These are phyloP conservation scores for Dorcoceras hygrometricum DNA, from an alignment of 257 asterid species.

Conservation along the genomic window DNA sequence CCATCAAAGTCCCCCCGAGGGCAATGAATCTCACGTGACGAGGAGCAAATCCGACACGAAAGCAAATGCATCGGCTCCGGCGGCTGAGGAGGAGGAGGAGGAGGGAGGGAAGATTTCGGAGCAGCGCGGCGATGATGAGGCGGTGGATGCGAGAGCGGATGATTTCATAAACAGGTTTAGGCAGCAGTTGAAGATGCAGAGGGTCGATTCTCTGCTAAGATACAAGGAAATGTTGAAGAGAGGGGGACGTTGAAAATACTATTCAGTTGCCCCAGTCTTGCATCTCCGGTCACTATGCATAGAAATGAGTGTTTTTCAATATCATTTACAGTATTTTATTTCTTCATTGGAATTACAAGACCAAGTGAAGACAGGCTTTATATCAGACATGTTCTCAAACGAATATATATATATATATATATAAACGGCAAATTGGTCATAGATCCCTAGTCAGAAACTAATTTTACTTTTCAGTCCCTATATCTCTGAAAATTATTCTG, in stretches of 20 bases:
- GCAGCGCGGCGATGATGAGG: slow-evolving; percentile 42
- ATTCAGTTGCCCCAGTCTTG: too few relatives aligned
- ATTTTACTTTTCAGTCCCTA: too few relatives aligned
- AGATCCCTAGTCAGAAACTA: too few relatives aligned
- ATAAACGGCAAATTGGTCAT: too few relatives aligned
- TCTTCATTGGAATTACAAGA: too few relatives aligned
- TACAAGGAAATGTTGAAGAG: slow-evolving; percentile 39
- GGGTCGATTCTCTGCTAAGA: slow-evolving; percentile 56
- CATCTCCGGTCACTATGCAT: too few relatives aligned
- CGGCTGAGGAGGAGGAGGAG: background rate
- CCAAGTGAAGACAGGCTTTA: too few relatives aligned
- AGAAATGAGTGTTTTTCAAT: too few relatives aligned
- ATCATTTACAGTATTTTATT: too few relatives aligned
- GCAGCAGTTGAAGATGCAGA: slow-evolving; percentile 67
- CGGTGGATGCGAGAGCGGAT: slow-evolving; percentile 58
- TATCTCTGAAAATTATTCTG: too few relatives aligned
- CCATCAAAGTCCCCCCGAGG: background rate
- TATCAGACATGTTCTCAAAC: too few relatives aligned
- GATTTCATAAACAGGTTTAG: slow-evolving; percentile 59
- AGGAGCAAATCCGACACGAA: slow-evolving; percentile 32
- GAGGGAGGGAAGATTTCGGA: background rate
- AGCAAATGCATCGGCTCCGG: slow-evolving; percentile 6
- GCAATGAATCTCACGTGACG: slow-evolving; percentile 21
- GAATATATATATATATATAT: too few relatives aligned
- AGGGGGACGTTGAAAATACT: slow-evolving; percentile 29